Evolutionary conservation across 2,329 filamentous ascomycete genomes (phyloP).

Genomic region (Fusarium goolgardi): DNA sequence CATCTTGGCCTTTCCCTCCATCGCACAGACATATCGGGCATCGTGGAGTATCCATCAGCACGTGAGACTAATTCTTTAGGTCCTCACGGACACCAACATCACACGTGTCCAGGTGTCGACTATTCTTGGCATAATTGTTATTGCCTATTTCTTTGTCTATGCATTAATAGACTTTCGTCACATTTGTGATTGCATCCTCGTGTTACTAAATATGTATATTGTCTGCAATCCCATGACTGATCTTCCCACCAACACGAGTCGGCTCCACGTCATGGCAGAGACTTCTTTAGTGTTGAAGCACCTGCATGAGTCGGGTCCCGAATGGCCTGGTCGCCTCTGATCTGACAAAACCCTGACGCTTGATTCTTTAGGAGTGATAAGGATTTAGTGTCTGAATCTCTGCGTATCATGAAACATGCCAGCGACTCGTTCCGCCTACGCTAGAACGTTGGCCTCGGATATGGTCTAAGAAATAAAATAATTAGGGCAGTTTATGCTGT

Average conservation of each 20-base stretch:
- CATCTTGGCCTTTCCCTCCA: not conserved
- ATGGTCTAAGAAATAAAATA: too few relatives aligned
- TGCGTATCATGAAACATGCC: constrained; percentile 21
- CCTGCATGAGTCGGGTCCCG: constrained; percentile 22
- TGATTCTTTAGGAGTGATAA: not conserved
- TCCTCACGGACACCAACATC: constrained; percentile 9
- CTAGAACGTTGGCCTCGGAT: constrained; percentile 12
- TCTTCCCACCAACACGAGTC: constrained; percentile 15
- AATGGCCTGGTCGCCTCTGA: not conserved
- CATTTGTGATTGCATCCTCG: not conserved
- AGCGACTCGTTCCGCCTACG: not conserved
- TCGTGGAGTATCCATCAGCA: constrained; percentile 12
- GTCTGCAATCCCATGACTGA: constrained; percentile 7
- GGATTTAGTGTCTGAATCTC: not conserved
- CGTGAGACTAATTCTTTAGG: constrained; percentile 9
- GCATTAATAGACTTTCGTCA: not conserved
- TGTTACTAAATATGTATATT: not conserved
- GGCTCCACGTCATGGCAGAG: constrained; percentile 6
- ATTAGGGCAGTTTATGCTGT: too few relatives aligned
- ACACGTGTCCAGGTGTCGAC: not conserved
- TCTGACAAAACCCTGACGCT: not conserved
- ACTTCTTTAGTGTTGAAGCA: constrained; percentile 9
- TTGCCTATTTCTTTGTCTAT: not conserved
- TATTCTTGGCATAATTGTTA: not conserved
- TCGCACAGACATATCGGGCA: constrained; percentile 27